Evolutionary conservation across 2,329 filamentous ascomycete species (phyloP), one percentile per base, ranked within the genome.

Genomic region (Xylariaceae sp.): DNA sequence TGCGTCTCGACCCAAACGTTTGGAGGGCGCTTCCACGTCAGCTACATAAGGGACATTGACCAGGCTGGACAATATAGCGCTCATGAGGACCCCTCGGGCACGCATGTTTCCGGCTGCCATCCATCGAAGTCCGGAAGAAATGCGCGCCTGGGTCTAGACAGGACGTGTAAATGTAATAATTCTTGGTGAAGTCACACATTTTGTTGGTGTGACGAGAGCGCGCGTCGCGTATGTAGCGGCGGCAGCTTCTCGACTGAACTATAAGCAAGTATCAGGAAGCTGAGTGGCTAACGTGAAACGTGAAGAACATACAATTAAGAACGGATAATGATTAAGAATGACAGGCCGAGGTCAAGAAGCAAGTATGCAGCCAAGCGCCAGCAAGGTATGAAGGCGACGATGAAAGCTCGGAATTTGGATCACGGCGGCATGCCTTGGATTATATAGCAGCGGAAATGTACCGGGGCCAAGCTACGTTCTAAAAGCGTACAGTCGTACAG

Each of bases 111-210:
- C 71, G 73, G 57, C 70, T 78, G 42, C 83, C 83, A 54, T 89
- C 85, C 39, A 83, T 70, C 1, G 79, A 79, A 2, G 81, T 87
- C 49, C 78, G 73, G 61, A 85, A 83, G 64, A 87, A 87, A 62
- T 89, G 85, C 13, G 76, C 72, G 31, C 78, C 79, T 0, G 83
- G 84, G 56, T 87, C 81, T 42, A 74, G 64, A 57, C 85, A 89
- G 33, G 78, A 73, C 43, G 81, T 81, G 66, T 87, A 88, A 62
- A 89, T 82, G 65, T 87, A 87, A 62, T 83, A 88, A 64, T 87
- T 87, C 56, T 84, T 85, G 56, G 80, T 84, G 57, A 83, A 86
- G 61, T 79, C 71, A 59, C 76, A 80, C 76, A 80, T 78, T 44
- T n/a, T n/a, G 47, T 43, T 36, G 39, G 28, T 11, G 24, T 26